Evolutionary conservation across 1,139 yeast species (phyloP).

Genomic region (Candida sanyaensis): DNA sequence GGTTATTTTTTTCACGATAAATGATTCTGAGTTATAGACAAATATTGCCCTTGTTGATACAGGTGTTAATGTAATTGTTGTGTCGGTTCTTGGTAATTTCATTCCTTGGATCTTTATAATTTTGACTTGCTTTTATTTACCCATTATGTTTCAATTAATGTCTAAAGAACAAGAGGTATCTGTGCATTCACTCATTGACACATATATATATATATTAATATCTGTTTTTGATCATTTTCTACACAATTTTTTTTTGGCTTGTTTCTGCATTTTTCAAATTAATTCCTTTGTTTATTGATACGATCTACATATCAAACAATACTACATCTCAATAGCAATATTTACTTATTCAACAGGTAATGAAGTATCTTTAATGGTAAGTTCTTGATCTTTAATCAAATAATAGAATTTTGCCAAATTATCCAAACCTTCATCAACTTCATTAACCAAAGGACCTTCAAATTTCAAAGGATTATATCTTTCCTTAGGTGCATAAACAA

Average conservation of each 20-base stretch:
- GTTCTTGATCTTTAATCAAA: slow-evolving; percentile 15
- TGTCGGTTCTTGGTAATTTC: neutral
- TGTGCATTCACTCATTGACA: too few relatives aligned
- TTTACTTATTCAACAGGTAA: neutral
- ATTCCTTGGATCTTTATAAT: neutral
- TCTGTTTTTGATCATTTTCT: neutral
- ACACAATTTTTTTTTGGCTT: neutral
- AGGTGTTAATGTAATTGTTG: neutral
- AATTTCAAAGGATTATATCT: slow-evolving; percentile 27
- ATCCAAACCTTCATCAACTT: slow-evolving; percentile 25
- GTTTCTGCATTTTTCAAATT: neutral
- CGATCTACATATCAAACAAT: too few relatives aligned
- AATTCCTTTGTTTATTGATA: neutral
- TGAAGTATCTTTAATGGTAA: slow-evolving; percentile 13
- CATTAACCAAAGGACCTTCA: slow-evolving; percentile 25
- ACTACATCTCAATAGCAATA: too few relatives aligned
- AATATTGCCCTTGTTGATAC: neutral
- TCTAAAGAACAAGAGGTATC: too few relatives aligned
- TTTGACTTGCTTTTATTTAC: neutral
- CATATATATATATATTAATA: too few relatives aligned
- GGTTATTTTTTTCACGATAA: too few relatives aligned
- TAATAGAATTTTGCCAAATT: slow-evolving; percentile 28
- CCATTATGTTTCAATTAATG: neutral
- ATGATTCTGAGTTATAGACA: neutral
- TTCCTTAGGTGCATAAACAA: slow-evolving; percentile 22